These are phyloP conservation scores for Amanita molliuscula DNA, from an alignment of 768 basidiomycete species.

Conservation along the genomic window DNA sequence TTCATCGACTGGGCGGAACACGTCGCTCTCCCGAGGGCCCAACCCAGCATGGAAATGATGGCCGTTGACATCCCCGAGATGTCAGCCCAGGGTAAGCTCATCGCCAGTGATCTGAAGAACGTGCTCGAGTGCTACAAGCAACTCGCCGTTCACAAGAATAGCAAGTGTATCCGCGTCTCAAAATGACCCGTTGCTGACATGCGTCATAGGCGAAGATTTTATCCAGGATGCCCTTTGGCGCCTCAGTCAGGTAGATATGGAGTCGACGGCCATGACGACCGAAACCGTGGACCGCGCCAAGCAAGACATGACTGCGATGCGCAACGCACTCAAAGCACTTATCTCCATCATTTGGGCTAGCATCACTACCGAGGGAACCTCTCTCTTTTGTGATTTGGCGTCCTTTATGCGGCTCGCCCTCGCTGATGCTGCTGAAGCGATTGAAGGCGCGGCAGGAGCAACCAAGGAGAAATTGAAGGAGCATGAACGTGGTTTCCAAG, in stretches of 20 bases:
- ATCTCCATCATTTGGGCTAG: conserved; percentile 44
- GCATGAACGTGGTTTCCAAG: conserved; percentile 47
- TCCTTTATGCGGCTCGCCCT: conserved; percentile 56
- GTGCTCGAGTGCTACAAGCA: conserved; percentile 50
- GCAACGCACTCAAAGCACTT: conserved; percentile 37
- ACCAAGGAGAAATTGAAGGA: conserved; percentile 44
- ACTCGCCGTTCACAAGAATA: conserved; percentile 46
- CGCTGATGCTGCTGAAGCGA: conserved; percentile 53
- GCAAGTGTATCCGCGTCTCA: conserved; percentile 19
- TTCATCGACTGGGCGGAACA: conserved; percentile 47
- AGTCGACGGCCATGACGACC: conserved; percentile 23
- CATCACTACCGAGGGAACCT: conserved; percentile 39
- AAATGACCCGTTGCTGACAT: neutral
- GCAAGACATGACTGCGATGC: conserved; percentile 40
- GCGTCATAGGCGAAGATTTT: conserved; percentile 43
- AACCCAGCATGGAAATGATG: conserved; percentile 22
- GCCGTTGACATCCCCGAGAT: conserved; percentile 21
- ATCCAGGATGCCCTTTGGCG: conserved; percentile 62
- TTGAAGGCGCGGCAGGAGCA: conserved; percentile 39
- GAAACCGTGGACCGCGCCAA: conserved; percentile 34
- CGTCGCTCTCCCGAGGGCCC: conserved; percentile 35
- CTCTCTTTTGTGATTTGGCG: conserved; percentile 49
- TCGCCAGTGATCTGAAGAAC: conserved; percentile 39
- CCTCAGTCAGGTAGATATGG: conserved; percentile 43
- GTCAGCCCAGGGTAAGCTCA: conserved; percentile 40